Evolutionary conservation across 176 grass and related monocot genomes (phyloP).

Genomic region (Oryza meridionalis): DNA sequence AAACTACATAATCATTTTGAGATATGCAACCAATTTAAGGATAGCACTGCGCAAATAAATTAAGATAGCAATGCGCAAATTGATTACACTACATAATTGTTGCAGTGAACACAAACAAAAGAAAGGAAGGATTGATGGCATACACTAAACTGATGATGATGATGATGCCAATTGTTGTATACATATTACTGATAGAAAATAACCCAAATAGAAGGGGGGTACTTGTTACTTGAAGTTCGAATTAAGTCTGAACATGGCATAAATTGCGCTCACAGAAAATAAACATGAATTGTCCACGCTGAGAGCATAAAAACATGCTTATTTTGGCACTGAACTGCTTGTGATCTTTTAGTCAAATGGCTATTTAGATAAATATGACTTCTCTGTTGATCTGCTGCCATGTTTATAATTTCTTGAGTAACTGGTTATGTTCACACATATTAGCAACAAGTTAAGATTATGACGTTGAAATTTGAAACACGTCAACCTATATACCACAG

Average conservation of each 20-base stretch:
- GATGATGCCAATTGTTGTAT: slow-evolving; percentile 8
- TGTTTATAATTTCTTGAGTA: slow-evolving; percentile 24
- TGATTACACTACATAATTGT: no score
- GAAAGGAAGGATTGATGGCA: background rate
- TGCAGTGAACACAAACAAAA: background rate
- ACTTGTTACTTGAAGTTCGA: background rate
- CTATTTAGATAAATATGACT: background rate
- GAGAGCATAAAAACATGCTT: slow-evolving; percentile 3
- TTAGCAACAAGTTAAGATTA: slow-evolving; percentile 17
- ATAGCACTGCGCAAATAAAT: no score
- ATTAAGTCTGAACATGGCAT: background rate
- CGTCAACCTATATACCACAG: background rate
- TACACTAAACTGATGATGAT: background rate
- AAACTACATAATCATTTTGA: slow-evolving; percentile 33
- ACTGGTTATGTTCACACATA: background rate
- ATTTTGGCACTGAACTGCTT: slow-evolving; percentile 12
- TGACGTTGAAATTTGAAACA: background rate
- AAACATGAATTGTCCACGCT: background rate
- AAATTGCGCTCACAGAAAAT: slow-evolving; percentile 3
- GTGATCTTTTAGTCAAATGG: slow-evolving; percentile 9
- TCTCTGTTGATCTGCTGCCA: background rate
- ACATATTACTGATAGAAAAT: slow-evolving; percentile 2
- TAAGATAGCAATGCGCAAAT: no score
- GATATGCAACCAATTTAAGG: slow-evolving; percentile 4
- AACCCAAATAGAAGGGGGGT: slow-evolving; percentile 18